Percentiles rank a stretch among this genome's conserved stretches.
Conservation (phyloP, 768 basidiomycete genomes). For the Mrakia frigida region DNA sequence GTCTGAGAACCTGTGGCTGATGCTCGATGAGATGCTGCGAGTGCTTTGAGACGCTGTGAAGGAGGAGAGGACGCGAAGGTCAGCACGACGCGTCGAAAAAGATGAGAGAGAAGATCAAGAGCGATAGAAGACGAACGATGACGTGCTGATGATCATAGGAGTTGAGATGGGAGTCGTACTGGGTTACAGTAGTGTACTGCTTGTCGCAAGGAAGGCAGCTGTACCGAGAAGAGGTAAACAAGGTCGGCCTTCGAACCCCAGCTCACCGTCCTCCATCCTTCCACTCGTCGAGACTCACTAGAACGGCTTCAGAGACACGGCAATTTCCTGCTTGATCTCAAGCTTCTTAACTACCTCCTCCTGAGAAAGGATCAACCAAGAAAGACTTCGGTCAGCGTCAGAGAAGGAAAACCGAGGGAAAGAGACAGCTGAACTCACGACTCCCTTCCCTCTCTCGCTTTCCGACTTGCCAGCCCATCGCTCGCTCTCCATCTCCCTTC, state of each 20-base stretch:
- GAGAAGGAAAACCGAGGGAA: neutral
- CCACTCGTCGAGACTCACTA: neutral
- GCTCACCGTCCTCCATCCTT: neutral
- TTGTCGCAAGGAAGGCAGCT: conserved; percentile 28
- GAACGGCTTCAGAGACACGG: conserved; percentile 14
- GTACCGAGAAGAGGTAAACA: neutral
- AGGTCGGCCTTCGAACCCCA: neutral
- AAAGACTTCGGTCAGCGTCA: neutral
- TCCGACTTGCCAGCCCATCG: conserved; percentile 13
- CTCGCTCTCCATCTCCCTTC: conserved; percentile 26
- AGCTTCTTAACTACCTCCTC: conserved; percentile 13
- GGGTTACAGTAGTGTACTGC: conserved; percentile 26
- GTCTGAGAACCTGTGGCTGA: conserved; percentile 1
- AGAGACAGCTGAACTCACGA: neutral
- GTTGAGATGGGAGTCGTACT: conserved; percentile 22
- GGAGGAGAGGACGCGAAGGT: neutral
- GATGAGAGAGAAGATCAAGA: neutral
- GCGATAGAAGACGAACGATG: conserved; percentile 16
- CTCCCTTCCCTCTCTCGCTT: neutral
- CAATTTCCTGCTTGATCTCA: conserved; percentile 22
- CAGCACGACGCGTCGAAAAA: neutral
- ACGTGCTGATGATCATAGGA: conserved; percentile 27
- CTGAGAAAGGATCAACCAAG: neutral
- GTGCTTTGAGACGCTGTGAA: conserved; percentile 22
- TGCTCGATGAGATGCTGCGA: conserved; percentile 24